Percentiles rank a stretch among this genome's conserved stretches.
Conservation (phyloP, 2,329 filamentous ascomycete genomes). For the Fusarium albosuccineum region DNA sequence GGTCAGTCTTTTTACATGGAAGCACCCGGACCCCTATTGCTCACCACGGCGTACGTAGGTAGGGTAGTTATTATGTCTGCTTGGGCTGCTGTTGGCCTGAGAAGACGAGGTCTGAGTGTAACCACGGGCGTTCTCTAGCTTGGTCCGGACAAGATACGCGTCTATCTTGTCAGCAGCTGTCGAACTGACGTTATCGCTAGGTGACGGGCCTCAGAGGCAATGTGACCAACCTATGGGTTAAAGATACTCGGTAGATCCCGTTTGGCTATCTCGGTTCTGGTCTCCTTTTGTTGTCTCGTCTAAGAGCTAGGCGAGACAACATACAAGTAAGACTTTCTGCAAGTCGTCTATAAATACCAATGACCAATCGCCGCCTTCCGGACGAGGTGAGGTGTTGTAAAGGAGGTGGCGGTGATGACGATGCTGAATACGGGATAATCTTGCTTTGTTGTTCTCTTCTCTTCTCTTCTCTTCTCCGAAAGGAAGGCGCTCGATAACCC, state of each 20-base stretch:
- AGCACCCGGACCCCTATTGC: too few relatives aligned
- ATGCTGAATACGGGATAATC: not conserved
- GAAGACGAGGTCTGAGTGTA: not conserved
- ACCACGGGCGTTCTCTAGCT: not conserved
- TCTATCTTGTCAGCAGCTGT: slow-evolving; percentile 20
- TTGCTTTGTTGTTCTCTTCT: slow-evolving; percentile 12
- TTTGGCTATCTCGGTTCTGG: slow-evolving; percentile 3
- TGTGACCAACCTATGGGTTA: not conserved
- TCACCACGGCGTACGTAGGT: too few relatives aligned
- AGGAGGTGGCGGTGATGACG: slow-evolving; percentile 16
- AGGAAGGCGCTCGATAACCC: not conserved
- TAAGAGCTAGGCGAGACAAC: slow-evolving; percentile 12
- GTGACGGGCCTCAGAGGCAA: not conserved
- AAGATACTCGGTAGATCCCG: not conserved
- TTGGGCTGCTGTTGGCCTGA: too few relatives aligned
- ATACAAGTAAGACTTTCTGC: not conserved
- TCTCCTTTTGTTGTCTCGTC: slow-evolving; percentile 13
- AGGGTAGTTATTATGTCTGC: too few relatives aligned
- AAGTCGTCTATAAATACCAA: slow-evolving; percentile 6
- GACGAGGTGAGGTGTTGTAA: not conserved
- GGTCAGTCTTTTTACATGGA: not conserved
- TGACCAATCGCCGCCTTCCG: slow-evolving; percentile 7
- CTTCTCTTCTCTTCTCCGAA: not conserved
- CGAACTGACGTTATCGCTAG: slow-evolving; percentile 5
- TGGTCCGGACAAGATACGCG: not conserved